Percentiles rank a stretch among this genome's conserved stretches.
phyloP scores from a whole-genome alignment of 352 stramenopile genomes.

The Phytopythium helicoides region DNA sequence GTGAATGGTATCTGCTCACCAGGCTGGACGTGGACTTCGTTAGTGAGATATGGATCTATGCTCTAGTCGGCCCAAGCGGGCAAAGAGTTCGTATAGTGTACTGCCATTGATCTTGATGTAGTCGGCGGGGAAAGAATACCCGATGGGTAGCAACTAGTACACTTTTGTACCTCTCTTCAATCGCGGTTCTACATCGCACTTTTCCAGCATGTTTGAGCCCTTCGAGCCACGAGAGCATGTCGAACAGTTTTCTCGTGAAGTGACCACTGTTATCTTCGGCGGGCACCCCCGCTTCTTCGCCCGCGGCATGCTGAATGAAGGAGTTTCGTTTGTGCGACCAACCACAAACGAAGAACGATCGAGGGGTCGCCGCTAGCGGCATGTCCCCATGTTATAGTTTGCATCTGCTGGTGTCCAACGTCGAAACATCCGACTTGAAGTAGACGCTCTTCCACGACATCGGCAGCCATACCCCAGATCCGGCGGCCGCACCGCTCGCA shows the following conservation, averaged over 20 bases:
- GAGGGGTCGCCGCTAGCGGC: too few relatives aligned
- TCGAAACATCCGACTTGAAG: too few relatives aligned
- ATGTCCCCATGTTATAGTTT: too few relatives aligned
- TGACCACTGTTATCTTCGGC: conserved; percentile 5
- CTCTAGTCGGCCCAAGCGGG: background rate
- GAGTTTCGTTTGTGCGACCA: too few relatives aligned
- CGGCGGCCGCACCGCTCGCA: too few relatives aligned
- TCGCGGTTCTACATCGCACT: background rate
- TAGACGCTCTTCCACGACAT: too few relatives aligned
- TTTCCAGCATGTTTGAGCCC: too few relatives aligned
- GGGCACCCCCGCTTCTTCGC: too few relatives aligned
- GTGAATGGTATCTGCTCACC: conserved; percentile 1
- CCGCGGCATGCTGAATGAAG: too few relatives aligned
- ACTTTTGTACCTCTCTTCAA: conserved; percentile 1
- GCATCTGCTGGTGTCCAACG: too few relatives aligned
- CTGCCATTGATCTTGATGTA: conserved; percentile 12
- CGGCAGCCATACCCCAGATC: too few relatives aligned
- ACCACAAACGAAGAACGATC: too few relatives aligned
- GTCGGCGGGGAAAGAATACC: conserved; percentile 1
- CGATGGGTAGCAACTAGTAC: conserved; percentile 7
- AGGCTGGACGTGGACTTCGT: background rate
- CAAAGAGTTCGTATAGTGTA: conserved; percentile 7
- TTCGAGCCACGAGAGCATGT: background rate
- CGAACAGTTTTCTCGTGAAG: background rate
- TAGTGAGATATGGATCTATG: background rate